Evolutionary conservation across 306 rosid genomes (phyloP), one percentile per base, ranked within the genome.

Genomic region (Cucurbita moschata): DNA sequence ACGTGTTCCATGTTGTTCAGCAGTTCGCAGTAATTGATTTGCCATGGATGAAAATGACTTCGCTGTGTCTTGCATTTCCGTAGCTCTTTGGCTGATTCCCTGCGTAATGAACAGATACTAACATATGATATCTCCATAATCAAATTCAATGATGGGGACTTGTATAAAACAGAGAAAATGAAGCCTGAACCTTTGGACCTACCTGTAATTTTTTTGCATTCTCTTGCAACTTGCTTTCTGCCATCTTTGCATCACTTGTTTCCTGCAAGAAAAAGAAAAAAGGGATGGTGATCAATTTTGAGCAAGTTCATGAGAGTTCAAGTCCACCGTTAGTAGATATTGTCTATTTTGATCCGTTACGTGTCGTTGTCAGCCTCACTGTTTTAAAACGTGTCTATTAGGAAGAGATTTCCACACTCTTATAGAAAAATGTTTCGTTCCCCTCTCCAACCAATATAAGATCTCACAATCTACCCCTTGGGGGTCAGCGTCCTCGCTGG

Each of bases 41-140:
- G 96, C 98, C 87, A 89, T 74, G 60, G 94, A 83, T 70, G 96
- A 94, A 79, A 90, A 90, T 56, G 98, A 88, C 73, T 75, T 82
- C 47, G 98, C 98, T 39, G 81, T 82, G 78, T 88, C 91, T 81
- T 90, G 89, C 89, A 93, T 88, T 15, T 90, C 90, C 39, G 94
- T 19, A 21, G 98, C 47, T 57, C 77, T 82, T 62, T 69, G 72
- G 67, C 78, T 83, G 73, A 81, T 86, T 13, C 88, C 97, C 92
- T 91, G 85, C 53, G 23, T 74, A 84, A 68, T 68, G 50, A n/a
- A 70, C 19, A 64, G 0, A 10, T 7, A 15, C 35, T 47, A 67
- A 63, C 9, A 70, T 30, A 30, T 57, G 53, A 16, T 79, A 30
- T 15, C 52, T 53, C 10, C 55, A 7, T 14, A 47, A 37, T 5